Conservation (phyloP, 805 yeast genomes). For the Lachancea cidri region DNA sequence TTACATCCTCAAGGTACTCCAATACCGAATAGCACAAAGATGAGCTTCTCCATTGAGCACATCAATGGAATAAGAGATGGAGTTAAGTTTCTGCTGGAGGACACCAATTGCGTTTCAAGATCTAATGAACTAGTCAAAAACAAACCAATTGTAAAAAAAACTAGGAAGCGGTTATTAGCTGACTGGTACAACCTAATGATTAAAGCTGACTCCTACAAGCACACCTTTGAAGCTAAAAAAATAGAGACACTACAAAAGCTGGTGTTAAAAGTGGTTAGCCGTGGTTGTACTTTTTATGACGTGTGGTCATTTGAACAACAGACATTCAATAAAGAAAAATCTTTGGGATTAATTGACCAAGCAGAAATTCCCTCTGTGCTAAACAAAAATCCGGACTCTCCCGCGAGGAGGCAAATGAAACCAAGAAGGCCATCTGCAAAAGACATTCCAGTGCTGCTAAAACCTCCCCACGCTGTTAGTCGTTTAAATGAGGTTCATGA, state of each 20-base stretch:
- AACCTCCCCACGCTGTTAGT: constrained; percentile 57
- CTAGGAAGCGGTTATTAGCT: constrained; percentile 64
- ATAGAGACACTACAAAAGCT: constrained; percentile 58
- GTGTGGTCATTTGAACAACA: constrained; percentile 68
- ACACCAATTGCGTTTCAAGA: constrained; percentile 70
- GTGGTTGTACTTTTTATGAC: constrained; percentile 58
- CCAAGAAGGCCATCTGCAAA: constrained; percentile 12
- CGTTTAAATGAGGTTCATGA: constrained; percentile 62
- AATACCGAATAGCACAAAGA: constrained; percentile 29
- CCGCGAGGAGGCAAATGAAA: background rate
- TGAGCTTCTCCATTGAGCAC: constrained; percentile 50
- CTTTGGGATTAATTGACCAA: constrained; percentile 5
- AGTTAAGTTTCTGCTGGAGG: constrained; percentile 55
- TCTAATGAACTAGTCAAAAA: constrained; percentile 64
- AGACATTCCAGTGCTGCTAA: constrained; percentile 39
- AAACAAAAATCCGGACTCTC: background rate
- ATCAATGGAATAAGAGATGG: constrained; percentile 71
- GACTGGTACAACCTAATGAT: constrained; percentile 79
- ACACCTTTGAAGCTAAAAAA: constrained; percentile 52
- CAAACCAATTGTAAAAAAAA: constrained; percentile 53
- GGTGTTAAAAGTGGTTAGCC: constrained; percentile 61
- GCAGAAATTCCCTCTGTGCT: constrained; percentile 1
- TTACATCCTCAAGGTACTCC: constrained; percentile 55
- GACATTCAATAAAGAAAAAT: constrained; percentile 33
- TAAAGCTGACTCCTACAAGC: constrained; percentile 69